A percentile compares a stretch with the other conserved stretches of the same genome.
Conservation (phyloP, 371 early-diverging fungal genomes). For the Fennellomyces sp. region DNA sequence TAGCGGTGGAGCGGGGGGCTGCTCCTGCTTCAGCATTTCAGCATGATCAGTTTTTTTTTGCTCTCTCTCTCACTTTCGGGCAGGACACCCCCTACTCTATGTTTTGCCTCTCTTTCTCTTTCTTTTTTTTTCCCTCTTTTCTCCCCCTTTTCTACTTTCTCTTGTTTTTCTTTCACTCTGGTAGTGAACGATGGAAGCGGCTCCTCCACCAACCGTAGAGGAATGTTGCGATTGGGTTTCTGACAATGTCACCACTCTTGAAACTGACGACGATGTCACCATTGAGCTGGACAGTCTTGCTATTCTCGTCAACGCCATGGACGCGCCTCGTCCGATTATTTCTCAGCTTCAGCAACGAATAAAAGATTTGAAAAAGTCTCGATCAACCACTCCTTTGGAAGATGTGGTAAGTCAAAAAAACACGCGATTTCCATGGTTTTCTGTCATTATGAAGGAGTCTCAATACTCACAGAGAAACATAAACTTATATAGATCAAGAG, state of each 20-base stretch:
- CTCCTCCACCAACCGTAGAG: slow-evolving; percentile 19
- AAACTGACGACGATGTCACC: slow-evolving; percentile 9
- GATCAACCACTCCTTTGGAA: neutral
- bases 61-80: neutral
- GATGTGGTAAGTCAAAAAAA: neutral
- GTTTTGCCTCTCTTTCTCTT: neutral
- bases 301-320: slow-evolving; percentile 20
- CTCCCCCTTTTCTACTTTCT: neutral
- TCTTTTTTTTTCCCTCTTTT: neutral
- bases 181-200: slow-evolving; percentile 1
- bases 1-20: neutral
- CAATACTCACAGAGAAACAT: neutral
- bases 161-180: neutral
- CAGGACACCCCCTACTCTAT: neutral
- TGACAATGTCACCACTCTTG: neutral
- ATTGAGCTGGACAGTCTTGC: slow-evolving; percentile 20
- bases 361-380: slow-evolving; percentile 6
- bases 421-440: no score
- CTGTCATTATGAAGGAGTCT: no score
- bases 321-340: slow-evolving; percentile 11
- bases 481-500: slow-evolving; percentile 7
- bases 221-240: slow-evolving; percentile 26
- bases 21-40: neutral
- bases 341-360: slow-evolving; percentile 8
- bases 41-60: neutral